Conservation (phyloP, 148 eudicot genomes). For the Arctostaphylos glauca region DNA sequence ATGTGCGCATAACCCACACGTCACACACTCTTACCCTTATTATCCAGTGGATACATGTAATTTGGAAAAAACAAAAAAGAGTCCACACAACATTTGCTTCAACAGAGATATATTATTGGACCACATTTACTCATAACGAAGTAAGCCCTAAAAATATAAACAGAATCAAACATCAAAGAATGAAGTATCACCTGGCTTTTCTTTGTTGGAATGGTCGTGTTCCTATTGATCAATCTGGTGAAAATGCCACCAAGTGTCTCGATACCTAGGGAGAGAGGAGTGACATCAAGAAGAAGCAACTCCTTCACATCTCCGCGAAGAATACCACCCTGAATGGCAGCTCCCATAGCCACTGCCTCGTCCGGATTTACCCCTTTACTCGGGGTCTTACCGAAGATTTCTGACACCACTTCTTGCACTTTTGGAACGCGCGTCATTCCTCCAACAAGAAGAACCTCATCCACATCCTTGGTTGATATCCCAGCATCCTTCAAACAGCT, state of each 20-base stretch:
- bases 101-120: not conserved
- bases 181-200: constrained; percentile 69
- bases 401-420: constrained; percentile 71
- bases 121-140: not conserved
- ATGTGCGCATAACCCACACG: too few species aligned
- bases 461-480: constrained; percentile 62
- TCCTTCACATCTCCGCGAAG: constrained; percentile 96
- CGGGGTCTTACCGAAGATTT: constrained; percentile 81
- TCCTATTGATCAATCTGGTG: constrained; percentile 79
- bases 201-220: constrained; percentile 97
- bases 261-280: constrained; percentile 93
- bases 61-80: not conserved
- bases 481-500: constrained; percentile 93
- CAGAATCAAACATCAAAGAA: not conserved
- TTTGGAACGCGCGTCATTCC: constrained; percentile 97
- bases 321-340: constrained; percentile 96
- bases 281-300: constrained; percentile 88
- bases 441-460: constrained; percentile 94
- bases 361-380: constrained; percentile 98
- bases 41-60: not conserved
- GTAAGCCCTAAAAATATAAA: not conserved
- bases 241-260: constrained; percentile 95
- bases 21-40: not conserved
- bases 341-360: constrained; percentile 98
- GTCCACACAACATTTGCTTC: not conserved